Conservation (phyloP, 495 filamentous ascomycete genomes). For the Penicillium egyptiacum region DNA sequence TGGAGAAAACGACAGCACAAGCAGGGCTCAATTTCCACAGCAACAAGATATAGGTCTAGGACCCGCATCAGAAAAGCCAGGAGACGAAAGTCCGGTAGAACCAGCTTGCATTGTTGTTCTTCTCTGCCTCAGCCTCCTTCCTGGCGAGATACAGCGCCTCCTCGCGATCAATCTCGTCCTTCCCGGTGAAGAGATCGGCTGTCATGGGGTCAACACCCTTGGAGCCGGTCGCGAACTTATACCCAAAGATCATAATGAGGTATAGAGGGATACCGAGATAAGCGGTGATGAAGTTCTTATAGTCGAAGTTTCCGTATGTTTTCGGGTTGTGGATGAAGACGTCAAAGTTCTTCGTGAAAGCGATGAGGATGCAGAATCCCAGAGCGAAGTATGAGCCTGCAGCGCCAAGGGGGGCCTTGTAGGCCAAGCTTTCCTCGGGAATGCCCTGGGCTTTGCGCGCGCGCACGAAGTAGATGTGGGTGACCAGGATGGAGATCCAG, state of each 20-base stretch:
- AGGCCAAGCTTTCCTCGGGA: conserved; percentile 63
- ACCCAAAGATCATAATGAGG: conserved; percentile 38
- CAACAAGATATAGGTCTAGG: background rate
- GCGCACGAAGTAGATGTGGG: conserved; percentile 76
- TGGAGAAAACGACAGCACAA: background rate
- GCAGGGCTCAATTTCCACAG: background rate
- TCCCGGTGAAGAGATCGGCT: conserved; percentile 70
- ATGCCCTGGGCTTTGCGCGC: conserved; percentile 73
- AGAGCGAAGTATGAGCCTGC: conserved; percentile 68
- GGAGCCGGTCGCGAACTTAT: conserved; percentile 37
- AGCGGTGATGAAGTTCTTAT: conserved; percentile 76
- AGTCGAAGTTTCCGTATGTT: conserved; percentile 59
- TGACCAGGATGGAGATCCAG: conserved; percentile 81
- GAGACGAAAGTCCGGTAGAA: conserved; percentile 65
- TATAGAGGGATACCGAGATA: conserved; percentile 84
- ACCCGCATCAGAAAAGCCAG: conserved; percentile 60
- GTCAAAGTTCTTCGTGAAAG: conserved; percentile 74
- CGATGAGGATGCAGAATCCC: conserved; percentile 66
- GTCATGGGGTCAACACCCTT: conserved; percentile 44
- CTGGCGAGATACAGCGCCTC: conserved; percentile 65
- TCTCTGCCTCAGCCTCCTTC: conserved; percentile 48
- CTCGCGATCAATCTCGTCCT: conserved; percentile 70
- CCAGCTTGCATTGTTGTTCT: conserved; percentile 37
- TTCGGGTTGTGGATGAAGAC: conserved; percentile 56
- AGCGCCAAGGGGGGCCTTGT: conserved; percentile 68